Base-by-base conservation (phyloP, 345 rosid species). In the Rhizophora mangle region DNA sequence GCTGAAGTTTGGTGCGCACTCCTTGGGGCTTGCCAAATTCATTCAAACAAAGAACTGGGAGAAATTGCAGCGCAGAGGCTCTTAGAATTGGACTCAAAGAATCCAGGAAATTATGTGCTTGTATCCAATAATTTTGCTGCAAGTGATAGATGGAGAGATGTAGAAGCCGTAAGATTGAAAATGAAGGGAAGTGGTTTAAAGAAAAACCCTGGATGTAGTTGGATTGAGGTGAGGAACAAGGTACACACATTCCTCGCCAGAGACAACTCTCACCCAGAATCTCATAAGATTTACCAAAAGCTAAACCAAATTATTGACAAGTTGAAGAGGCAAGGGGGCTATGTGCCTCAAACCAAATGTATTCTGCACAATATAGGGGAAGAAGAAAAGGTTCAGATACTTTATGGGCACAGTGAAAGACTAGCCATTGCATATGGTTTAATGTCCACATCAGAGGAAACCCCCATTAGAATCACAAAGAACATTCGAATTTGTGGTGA, bases 1-100 rank as follows among this genome's bases (percentile, higher is more conserved):
- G 80, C 91, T 68, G 98, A 88, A 84, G 85, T 91, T 65, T 91
- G 98, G 98, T 86, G 96, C 78, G 89, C 96, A 63, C 81, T 89
- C 63, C 89, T 94, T 51, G 82, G 88, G 39, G 91, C 96, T 76
- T 91, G 98, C 73, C 83, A 67, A 68, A 76, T 87, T 70, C 90
- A 89, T 79, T 85, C 95, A 55, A 88, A 89, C 73, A 82, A 80
- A 77, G 82, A 80, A 72, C 60, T 89, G 8, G 96, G 93, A 72
- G 90, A 88, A 75, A 77, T 85, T 60, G 93, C 92, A 30, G 85
- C 87, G 24, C 74, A 66, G 71, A 86, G 82, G 70, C 91, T 94
- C 68, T 76, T 85, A 51, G 86, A 83, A 73, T 72, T 83, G 67
- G 77, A 81, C 39, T 80, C 89, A 20, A 74, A 74, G 49, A 91